Evolutionary conservation across 192 early-diverging fungal genomes (phyloP), one percentile per base, ranked within the genome.

Genomic region (Endogone sp.): DNA sequence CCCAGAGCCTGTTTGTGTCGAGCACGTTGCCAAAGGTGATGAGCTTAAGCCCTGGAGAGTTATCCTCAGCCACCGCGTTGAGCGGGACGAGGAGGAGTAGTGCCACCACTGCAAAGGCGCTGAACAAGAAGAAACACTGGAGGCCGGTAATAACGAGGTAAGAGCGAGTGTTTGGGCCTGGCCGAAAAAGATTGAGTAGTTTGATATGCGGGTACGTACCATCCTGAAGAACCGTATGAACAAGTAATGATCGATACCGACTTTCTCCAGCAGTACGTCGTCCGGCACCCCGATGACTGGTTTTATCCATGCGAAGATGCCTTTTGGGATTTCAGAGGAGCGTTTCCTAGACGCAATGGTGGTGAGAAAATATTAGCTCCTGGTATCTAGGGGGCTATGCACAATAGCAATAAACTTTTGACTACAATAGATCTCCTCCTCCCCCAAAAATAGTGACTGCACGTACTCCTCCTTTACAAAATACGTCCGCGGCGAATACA

Each of bases 211-310:
- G n/a, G n/a, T 49, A 11, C 37, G 37, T 49, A 49, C 84, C 60
- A 86, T 80, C 26, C 88, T 82, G 54, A 92, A 82, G 62, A 90
- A 91, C 27, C 88, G 86, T 58, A 97, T 66, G 66, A 90, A 86
- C 82, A 93, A 90, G 70, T 88, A 97, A 0, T 88, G 81, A 74
- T 95, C 93, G 8, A 92, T 75, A 0, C 91, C 90, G 2, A 84
- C 81, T 4, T 78, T 79, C 10, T 71, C 49, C 30, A 90, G 81
- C 23, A 92, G 68, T 1, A 83, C 79, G 10, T 75, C 78, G 49
- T 91, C 87, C 10, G 79, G 74, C 29, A 80, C 79, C 3, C 68
- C 73, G 22, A 92, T 73, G 10, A 83, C 68, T 0, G 86, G 77
- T 1, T 73, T 74, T 29, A 93, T 79, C 90, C 90, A 93, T 13